phyloP scores from a whole-genome alignment of 1,284 basidiomycete species.

The Garcileccinum viscosum region DNA sequence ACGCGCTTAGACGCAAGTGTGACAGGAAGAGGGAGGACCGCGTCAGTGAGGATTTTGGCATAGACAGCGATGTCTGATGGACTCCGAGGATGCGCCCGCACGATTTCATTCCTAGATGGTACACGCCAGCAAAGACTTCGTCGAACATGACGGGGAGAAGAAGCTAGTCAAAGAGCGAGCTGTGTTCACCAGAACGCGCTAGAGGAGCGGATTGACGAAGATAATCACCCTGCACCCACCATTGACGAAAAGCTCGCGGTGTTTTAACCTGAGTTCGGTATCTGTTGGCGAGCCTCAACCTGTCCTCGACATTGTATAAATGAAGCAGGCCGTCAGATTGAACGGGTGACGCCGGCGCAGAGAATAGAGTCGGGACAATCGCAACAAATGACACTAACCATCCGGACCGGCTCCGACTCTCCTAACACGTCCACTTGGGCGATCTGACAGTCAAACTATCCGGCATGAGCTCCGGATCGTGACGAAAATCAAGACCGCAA shows the following conservation, averaged over 20 bases:
- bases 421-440: constrained; percentile 68
- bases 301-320: constrained; percentile 76
- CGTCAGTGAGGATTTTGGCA: constrained; percentile 95
- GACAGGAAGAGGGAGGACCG: constrained; percentile 85
- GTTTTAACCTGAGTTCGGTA: constrained; percentile 73
- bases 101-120: constrained; percentile 82
- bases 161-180: constrained; percentile 64
- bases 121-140: constrained; percentile 93
- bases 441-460: constrained; percentile 50
- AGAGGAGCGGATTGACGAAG: constrained; percentile 97
- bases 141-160: constrained; percentile 95
- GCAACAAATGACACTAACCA: constrained; percentile 73
- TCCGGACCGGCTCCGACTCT: constrained; percentile 85
- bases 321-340: constrained; percentile 56
- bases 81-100: constrained; percentile 72
- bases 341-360: constrained; percentile 35
- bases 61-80: constrained; percentile 86
- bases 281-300: constrained; percentile 66
- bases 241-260: constrained; percentile 62
- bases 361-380: constrained; percentile 63
- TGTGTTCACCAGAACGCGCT: constrained; percentile 84
- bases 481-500: constrained; percentile 93
- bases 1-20: constrained; percentile 84
- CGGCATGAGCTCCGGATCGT: constrained; percentile 88
- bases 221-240: constrained; percentile 98